Evolutionary conservation across 805 yeast genomes (phyloP).

Genomic region (Metschnikowia santaceciliae): DNA sequence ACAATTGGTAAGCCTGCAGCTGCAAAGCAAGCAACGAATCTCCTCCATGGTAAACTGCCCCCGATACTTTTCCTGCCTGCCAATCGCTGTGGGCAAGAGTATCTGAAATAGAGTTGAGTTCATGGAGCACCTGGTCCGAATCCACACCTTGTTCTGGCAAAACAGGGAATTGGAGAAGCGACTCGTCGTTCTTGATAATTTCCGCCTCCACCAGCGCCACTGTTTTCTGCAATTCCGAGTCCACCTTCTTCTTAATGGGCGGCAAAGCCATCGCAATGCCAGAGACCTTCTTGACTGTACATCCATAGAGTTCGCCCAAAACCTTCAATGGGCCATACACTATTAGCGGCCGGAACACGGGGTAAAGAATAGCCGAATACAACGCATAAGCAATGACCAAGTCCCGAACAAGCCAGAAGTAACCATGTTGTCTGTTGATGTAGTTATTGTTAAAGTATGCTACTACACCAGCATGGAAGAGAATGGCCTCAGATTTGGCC

Average conservation of each 20-base stretch:
- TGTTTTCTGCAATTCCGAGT: slow-evolving; percentile 52
- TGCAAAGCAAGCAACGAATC: slow-evolving; percentile 70
- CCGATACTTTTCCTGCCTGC: slow-evolving; percentile 83
- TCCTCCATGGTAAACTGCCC: slow-evolving; percentile 97
- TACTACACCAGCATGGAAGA: neutral
- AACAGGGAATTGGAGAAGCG: slow-evolving; percentile 38
- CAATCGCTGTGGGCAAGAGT: slow-evolving; percentile 67
- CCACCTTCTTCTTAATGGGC: slow-evolving; percentile 51
- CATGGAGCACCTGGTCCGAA: slow-evolving; percentile 41
- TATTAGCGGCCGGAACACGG: slow-evolving; percentile 3
- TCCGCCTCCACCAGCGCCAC: slow-evolving; percentile 49
- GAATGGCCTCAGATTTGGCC: neutral
- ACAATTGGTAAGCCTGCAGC: slow-evolving; percentile 68
- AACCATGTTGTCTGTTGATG: slow-evolving; percentile 8
- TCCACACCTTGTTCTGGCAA: slow-evolving; percentile 63
- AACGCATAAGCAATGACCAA: slow-evolving; percentile 18
- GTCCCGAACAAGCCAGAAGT: slow-evolving; percentile 20
- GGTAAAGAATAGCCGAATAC: slow-evolving; percentile 7
- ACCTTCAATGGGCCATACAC: slow-evolving; percentile 15
- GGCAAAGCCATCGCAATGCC: slow-evolving; percentile 41
- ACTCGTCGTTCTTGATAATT: slow-evolving; percentile 52
- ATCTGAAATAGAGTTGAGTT: slow-evolving; percentile 46
- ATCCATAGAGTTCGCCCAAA: neutral
- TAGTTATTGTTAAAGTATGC: slow-evolving; percentile 1
- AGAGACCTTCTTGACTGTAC: slow-evolving; percentile 8